Conservation (phyloP, 2,329 filamentous ascomycete species). For the Colletotrichum costaricense region DNA sequence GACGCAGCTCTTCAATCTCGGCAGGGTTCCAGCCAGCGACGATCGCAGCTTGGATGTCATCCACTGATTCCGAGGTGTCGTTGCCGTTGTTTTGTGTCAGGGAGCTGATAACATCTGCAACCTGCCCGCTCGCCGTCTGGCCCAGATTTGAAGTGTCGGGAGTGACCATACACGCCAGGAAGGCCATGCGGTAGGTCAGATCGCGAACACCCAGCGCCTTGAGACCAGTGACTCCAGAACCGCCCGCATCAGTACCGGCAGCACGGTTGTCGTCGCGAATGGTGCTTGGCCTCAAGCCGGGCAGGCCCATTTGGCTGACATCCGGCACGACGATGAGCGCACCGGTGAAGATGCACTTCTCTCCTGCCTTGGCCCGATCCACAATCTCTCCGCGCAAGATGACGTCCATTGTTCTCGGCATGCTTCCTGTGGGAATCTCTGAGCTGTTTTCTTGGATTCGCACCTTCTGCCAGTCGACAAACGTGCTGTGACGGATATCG, state of each 20-base stretch:
- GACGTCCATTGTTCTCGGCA: constrained; percentile 98
- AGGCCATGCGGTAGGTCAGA: constrained; percentile 94
- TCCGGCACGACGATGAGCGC: constrained; percentile 97
- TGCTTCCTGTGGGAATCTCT: constrained; percentile 97
- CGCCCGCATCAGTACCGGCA: constrained; percentile 81
- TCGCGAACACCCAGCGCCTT: constrained; percentile 95
- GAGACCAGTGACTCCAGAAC: constrained; percentile 85
- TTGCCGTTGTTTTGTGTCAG: constrained; percentile 78
- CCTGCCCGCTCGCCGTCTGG: constrained; percentile 78
- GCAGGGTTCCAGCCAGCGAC: constrained; percentile 85
- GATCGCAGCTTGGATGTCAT: constrained; percentile 88
- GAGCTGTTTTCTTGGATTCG: constrained; percentile 98
- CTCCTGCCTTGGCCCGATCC: constrained; percentile 94
- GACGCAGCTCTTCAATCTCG: constrained; percentile 91
- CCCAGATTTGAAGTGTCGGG: constrained; percentile 87
- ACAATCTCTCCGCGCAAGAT: constrained; percentile 98
- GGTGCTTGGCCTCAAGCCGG: constrained; percentile 84
- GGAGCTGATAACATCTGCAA: constrained; percentile 86
- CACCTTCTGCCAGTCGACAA: constrained; percentile 99
- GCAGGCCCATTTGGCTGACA: constrained; percentile 92
- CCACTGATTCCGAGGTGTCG: constrained; percentile 78
- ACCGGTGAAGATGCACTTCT: constrained; percentile 98
- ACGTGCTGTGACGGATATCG: constrained; percentile 97
- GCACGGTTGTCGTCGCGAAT: constrained; percentile 84
- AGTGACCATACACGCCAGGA: constrained; percentile 95